These are phyloP conservation scores for Cercis canadensis DNA, from an alignment of 306 rosid species.

Conservation along the genomic window DNA sequence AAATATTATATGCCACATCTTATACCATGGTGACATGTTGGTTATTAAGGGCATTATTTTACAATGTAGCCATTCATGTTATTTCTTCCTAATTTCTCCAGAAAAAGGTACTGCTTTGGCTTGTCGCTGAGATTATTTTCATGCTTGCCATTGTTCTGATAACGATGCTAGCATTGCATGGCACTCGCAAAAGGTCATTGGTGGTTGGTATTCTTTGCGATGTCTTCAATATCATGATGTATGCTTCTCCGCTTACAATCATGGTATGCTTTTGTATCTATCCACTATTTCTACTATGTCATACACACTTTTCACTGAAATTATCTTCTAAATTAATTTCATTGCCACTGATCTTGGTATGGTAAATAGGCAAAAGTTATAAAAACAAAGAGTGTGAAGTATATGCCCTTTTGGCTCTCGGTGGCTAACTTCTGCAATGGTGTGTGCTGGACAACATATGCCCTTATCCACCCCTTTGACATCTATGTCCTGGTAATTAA, in stretches of 20 bases:
- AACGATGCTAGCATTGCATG: constrained; percentile 52
- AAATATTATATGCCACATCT: too few species aligned
- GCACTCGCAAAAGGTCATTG: constrained; percentile 49
- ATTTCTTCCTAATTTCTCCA: constrained; percentile 34
- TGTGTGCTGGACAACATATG: constrained; percentile 70
- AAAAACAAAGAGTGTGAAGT: constrained; percentile 68
- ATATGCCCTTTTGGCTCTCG: constrained; percentile 82
- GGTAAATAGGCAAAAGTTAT: constrained; percentile 60
- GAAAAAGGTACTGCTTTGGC: constrained; percentile 41
- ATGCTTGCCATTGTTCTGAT: constrained; percentile 40
- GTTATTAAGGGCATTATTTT: not conserved
- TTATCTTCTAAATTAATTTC: too few species aligned
- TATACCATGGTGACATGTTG: too few species aligned
- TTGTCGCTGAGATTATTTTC: constrained; percentile 42
- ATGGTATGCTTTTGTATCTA: constrained; percentile 49
- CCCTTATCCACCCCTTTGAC: constrained; percentile 70
- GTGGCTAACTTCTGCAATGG: constrained; percentile 73
- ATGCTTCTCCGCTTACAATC: constrained; percentile 68
- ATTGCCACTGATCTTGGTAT: not conserved
- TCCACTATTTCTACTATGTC: too few species aligned
- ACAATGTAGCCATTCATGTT: not conserved
- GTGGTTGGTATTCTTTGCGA: constrained; percentile 70
- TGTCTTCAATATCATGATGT: constrained; percentile 76
- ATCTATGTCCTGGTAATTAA: constrained; percentile 56
- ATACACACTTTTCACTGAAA: too few species aligned